Conservation (phyloP, 2,329 filamentous ascomycete genomes). For the Xylaria sp. region DNA sequence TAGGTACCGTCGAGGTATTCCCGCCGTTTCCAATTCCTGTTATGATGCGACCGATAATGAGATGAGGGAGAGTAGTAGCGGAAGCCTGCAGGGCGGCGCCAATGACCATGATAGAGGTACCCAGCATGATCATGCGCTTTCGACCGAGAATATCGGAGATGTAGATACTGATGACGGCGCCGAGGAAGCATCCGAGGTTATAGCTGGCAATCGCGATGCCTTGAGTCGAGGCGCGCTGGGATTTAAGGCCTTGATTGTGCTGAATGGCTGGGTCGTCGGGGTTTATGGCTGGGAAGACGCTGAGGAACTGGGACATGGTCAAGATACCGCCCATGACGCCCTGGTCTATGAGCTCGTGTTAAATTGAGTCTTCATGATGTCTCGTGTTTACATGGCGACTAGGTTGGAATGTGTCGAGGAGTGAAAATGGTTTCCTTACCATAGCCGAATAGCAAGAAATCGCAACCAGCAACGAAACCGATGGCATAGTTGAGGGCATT, state of each 20-base stretch:
- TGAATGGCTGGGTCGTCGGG: slow-evolving; percentile 34
- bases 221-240: slow-evolving; percentile 46
- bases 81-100: slow-evolving; percentile 44
- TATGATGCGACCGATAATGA: slow-evolving; percentile 50
- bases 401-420: neutral
- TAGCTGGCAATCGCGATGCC: slow-evolving; percentile 51
- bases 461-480: slow-evolving; percentile 64
- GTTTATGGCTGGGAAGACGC: slow-evolving; percentile 50
- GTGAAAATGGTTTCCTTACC: slow-evolving; percentile 34
- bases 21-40: slow-evolving; percentile 41
- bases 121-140: slow-evolving; percentile 51
- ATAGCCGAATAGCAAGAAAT: slow-evolving; percentile 60
- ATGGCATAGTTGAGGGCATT: slow-evolving; percentile 62
- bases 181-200: slow-evolving; percentile 54
- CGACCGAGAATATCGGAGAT: slow-evolving; percentile 54
- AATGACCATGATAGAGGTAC: slow-evolving; percentile 52
- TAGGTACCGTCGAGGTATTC: slow-evolving; percentile 46
- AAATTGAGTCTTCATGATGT: slow-evolving; percentile 3
- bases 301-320: slow-evolving; percentile 58
- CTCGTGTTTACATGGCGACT: slow-evolving; percentile 33
- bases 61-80: slow-evolving; percentile 43
- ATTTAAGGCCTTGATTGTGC: slow-evolving; percentile 31
- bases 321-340: slow-evolving; percentile 72
- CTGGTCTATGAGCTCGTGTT: slow-evolving; percentile 47
- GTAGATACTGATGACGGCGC: slow-evolving; percentile 42